These are phyloP conservation scores for Candida maris DNA, from an alignment of 805 yeast genomes.

Conservation along the genomic window DNA sequence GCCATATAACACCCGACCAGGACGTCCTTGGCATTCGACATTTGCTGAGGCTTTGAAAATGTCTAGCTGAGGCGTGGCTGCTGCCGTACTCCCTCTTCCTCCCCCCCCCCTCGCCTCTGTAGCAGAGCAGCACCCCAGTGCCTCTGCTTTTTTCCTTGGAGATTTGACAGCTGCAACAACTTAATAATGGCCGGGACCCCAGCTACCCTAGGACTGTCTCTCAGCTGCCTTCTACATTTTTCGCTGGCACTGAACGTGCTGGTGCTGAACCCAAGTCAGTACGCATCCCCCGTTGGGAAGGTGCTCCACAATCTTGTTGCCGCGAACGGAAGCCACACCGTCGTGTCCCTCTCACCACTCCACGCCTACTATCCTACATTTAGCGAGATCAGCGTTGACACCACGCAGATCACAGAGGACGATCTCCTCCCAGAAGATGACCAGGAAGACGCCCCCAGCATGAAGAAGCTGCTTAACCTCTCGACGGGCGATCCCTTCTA, in stretches of 20 bases:
- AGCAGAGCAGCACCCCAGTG: too few relatives aligned
- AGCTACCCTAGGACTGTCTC: too few relatives aligned
- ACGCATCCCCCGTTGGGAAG: conserved; percentile 20
- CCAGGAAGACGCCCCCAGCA: conserved; percentile 6
- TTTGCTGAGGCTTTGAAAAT: too few relatives aligned
- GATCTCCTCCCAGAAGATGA: conserved; percentile 5
- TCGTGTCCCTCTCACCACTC: conserved; percentile 24
- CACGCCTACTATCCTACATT: conserved; percentile 2
- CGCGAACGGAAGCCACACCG: conserved; percentile 9
- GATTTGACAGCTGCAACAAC: too few relatives aligned
- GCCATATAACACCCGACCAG: too few relatives aligned
- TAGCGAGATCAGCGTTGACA: conserved; percentile 12
- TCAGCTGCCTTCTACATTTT: background rate
- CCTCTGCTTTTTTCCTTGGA: too few relatives aligned
- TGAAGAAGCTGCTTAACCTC: conserved; percentile 10
- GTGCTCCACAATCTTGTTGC: conserved; percentile 17
- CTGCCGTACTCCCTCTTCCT: too few relatives aligned
- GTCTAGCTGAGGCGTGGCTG: too few relatives aligned
- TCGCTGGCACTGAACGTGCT: conserved; percentile 17
- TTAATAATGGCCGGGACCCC: too few relatives aligned
- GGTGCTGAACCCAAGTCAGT: conserved; percentile 20
- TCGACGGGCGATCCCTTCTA: conserved; percentile 20
- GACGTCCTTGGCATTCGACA: too few relatives aligned
- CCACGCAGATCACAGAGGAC: conserved; percentile 9
- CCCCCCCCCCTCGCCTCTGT: too few relatives aligned